phyloP scores from a whole-genome alignment of 2,329 filamentous ascomycete genomes.

The Xylaria sp. region DNA sequence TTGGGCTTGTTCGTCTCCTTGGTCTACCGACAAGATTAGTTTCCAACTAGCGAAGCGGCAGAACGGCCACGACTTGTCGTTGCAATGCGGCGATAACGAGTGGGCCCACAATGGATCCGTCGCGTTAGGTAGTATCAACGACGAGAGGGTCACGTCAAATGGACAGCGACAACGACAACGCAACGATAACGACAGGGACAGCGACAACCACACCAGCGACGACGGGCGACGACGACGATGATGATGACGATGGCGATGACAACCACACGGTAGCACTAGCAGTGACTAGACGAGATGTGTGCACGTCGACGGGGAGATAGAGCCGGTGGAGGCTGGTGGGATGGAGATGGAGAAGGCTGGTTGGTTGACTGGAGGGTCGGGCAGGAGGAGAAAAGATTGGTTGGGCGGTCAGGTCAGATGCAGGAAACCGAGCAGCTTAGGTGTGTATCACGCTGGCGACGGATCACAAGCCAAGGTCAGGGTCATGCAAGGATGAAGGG shows the following conservation, averaged over 20 bases:
- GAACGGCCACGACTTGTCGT: neutral
- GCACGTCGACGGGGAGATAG: constrained; percentile 16
- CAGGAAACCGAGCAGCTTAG: constrained; percentile 25
- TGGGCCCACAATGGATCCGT: constrained; percentile 1
- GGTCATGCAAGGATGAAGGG: constrained; percentile 8
- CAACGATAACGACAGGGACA: neutral
- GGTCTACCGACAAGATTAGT: neutral
- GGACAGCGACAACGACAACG: neutral
- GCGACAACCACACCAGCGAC: neutral
- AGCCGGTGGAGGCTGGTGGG: constrained; percentile 20
- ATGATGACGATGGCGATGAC: neutral
- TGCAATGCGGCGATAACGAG: neutral
- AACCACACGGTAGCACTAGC: neutral
- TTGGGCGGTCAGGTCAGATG: constrained; percentile 26
- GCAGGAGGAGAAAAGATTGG: constrained; percentile 28
- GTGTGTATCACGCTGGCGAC: constrained; percentile 22
- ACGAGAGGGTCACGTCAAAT: neutral
- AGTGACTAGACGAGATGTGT: neutral
- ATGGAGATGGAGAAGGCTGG: constrained; percentile 23
- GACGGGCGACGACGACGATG: neutral
- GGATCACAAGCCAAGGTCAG: constrained; percentile 21
- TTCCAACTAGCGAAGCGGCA: neutral
- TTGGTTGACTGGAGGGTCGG: constrained; percentile 25
- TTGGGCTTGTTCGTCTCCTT: neutral
- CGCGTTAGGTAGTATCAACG: constrained; percentile 6